Base-by-base conservation (phyloP, 257 asterid species). In the Salvia miltiorrhiza region DNA sequence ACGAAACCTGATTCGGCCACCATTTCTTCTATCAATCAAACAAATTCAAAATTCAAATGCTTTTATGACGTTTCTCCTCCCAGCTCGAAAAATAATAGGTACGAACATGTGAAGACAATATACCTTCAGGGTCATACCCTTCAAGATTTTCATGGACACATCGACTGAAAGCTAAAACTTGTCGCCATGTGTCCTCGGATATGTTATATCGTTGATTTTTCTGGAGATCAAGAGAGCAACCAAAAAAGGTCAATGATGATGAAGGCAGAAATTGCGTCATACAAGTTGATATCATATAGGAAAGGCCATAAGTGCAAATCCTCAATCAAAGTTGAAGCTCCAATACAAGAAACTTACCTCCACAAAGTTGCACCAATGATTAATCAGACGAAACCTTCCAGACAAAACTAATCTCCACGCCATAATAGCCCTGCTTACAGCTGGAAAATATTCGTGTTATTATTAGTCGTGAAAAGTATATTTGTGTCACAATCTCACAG, bases 91-190 rank as follows among this genome's bases (percentile, higher is more conserved):
- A 54, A 9, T 17, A 64, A 26, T 17, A 58, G 47, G 58, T 43
- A 44, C 12, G 33, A n/a, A 43, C 48, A 20, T 41, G 30, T 57
- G 70, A 28, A 58, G 32, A 68, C 33, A 75, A 69, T 87, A n/a
- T n/a, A 94, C 99, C 99, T 89, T 86, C 89, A 75, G 97, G 92
- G 78, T 93, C 97, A 35, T 93, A 93, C 53, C 99, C 99, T 80
- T 90, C 95, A 20, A 93, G 96, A 80, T 84, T 88, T 81, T 90
- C 97, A 76, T 86, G 96, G 76, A 94, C 97, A 79, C 96, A 82
- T 21, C 87, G 88, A 77, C 99, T 89, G 80, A 91, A 94, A 74
- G 95, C 86, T 77, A 87, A 85, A 78, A 94, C 92, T 84, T 89
- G 98, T 68, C 89, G 76, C 99, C 99, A 91, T 1, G 97, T 94